Evolutionary conservation across 768 basidiomycete genomes (phyloP), one percentile per base, ranked within the genome.

Genomic region (Phanerodontia chrysosporium): DNA sequence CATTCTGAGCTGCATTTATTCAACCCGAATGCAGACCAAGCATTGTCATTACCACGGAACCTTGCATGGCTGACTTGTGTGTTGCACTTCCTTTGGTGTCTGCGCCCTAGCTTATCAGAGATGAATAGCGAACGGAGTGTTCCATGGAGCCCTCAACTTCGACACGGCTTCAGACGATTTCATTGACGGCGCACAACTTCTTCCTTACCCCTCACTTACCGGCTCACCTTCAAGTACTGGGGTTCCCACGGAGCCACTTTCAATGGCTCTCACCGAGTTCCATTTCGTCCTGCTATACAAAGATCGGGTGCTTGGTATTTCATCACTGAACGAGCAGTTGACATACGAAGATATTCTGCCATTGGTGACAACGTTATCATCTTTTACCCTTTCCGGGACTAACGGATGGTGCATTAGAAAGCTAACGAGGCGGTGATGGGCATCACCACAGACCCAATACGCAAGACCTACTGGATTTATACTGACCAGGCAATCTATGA

Each of bases 11-110:
- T 98, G 24, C 87, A 90, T 60, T 86, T 92, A 62, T 95, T 81
- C 67, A 86, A 86, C 8, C 81, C 82, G 0, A 84, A 87, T 69
- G 76, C 89, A 21, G 84, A 84, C 64, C 85, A 90, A 73, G 82
- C 83, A 21, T 74, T 83, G 32, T 86, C 86, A 14, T 69, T 90
- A 29, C 89, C 94, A 0, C 86, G 80, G 65, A 79, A 77, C 25
- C 76, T 97, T 64, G 96, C 93, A 3, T 98, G 96, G 96, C 80
- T 96, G 77, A 96, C 93, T 51, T 85, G 95, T 92, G 57, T 64
- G 83, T 58, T 14, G 13, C 4, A 4, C n/a, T 39, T 14, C 18
- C 30, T 2, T 18, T 25, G 24, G 4, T n/a, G n/a, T n/a, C n/a
- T n/a, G n/a, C n/a, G n/a, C n/a, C n/a, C n/a, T n/a, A n/a, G n/a